Base-by-base conservation (phyloP, 345 rosid genomes). In the Angophora floribunda region DNA sequence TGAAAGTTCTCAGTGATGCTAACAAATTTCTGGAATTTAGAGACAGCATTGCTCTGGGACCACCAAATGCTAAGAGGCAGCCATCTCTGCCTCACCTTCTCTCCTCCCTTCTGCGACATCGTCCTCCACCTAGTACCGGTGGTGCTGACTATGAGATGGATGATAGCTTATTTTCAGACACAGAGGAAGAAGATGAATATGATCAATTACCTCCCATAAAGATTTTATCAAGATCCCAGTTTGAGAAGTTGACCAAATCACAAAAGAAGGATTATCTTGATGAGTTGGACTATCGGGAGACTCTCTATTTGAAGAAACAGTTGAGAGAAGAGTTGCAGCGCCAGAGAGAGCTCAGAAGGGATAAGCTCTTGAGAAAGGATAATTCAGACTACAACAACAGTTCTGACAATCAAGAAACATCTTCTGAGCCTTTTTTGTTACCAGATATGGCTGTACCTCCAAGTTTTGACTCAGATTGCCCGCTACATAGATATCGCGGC, bases 51-150 rank as follows among this genome's bases (percentile, higher is more conserved):
- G 93, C 91, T 87, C 91, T 96, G 87, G 98, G 98, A 86, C 94
- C 94, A 86, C 85, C 92, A 67, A 88, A 92, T 89, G 91, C 90
- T 85, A 87, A 92, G 28, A 91, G 95, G 78, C 92, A 91, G 89
- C 98, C 97, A 88, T 97, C 99, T 89, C 91, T 98, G 88, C 99
- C 99, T 78, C 99, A 95, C 93, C 98, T 98, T 87, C 97, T 98
- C 88, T 94, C 98, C 15, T 93, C 94, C 90, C 91, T 95, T 90
- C 90, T 98, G 86, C 94, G 91, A 47, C 97, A 94, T 89, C 94
- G 88, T 44, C 87, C 98, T 75, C 85, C 92, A 47, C 90, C 94
- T 13, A 87, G 90, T 86, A 86, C 93, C 32, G 91, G 90, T 91
- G 97, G 93, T 92, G 92, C 90, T 49, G 94, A 94, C 86, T 90